Evolutionary conservation across 768 basidiomycete species (phyloP).

Genomic region (Boletus reticulatus): DNA sequence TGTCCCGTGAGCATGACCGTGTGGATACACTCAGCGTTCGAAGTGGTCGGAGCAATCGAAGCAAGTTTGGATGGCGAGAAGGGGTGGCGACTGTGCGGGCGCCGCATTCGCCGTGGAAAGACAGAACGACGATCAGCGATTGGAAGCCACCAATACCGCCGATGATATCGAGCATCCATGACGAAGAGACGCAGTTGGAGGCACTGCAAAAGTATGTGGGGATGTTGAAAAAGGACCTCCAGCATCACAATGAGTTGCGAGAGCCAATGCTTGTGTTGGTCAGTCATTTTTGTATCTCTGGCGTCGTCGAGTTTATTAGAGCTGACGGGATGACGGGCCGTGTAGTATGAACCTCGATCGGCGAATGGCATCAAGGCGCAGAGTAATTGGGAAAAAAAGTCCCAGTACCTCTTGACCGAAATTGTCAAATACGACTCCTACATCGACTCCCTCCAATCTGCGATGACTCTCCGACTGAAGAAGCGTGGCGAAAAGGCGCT

Average conservation of each 20-base stretch:
- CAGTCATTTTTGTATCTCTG: background rate
- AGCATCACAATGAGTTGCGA: slow-evolving; percentile 79
- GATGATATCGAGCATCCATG: slow-evolving; percentile 76
- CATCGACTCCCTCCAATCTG: slow-evolving; percentile 82
- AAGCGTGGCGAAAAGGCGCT: slow-evolving; percentile 87
- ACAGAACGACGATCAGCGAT: slow-evolving; percentile 80
- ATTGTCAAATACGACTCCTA: slow-evolving; percentile 96
- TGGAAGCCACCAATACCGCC: slow-evolving; percentile 93
- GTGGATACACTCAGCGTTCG: slow-evolving; percentile 70
- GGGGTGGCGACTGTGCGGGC: slow-evolving; percentile 63
- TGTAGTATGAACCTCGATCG: slow-evolving; percentile 71
- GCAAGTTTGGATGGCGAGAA: slow-evolving; percentile 72
- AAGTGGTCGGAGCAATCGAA: slow-evolving; percentile 71
- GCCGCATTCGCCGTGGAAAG: slow-evolving; percentile 69
- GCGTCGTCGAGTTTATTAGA: background rate
- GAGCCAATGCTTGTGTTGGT: slow-evolving; percentile 83
- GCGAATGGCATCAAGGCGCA: slow-evolving; percentile 72
- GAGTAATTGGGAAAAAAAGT: slow-evolving; percentile 92
- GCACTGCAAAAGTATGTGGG: slow-evolving; percentile 80
- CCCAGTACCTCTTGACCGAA: slow-evolving; percentile 84
- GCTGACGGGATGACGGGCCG: background rate
- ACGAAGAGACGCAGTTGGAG: slow-evolving; percentile 92
- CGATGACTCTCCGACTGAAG: slow-evolving; percentile 82
- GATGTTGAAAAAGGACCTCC: slow-evolving; percentile 73
- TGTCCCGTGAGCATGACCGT: slow-evolving; percentile 45